Conservation (phyloP, 345 rosid genomes). For the Viola odorata region DNA sequence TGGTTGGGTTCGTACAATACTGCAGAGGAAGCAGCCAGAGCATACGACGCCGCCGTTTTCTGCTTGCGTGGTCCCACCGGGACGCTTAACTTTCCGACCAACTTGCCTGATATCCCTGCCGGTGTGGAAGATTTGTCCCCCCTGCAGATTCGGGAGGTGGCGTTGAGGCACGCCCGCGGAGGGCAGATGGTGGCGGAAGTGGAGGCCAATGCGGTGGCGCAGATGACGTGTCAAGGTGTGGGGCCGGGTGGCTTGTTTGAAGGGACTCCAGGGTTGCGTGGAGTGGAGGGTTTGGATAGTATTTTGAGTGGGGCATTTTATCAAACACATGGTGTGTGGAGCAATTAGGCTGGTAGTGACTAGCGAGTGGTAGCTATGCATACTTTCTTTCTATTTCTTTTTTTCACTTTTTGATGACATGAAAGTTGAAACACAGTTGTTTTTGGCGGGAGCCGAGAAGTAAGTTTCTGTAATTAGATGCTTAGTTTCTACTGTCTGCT, state of each 20-base stretch:
- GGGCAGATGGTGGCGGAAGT: background rate
- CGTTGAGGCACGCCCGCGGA: conserved; percentile 34
- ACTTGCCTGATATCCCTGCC: conserved; percentile 30
- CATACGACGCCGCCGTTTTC: conserved; percentile 57
- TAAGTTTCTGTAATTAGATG: too few species aligned
- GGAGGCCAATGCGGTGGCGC: background rate
- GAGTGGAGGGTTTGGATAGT: background rate
- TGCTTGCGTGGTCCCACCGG: conserved; percentile 48
- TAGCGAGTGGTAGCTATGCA: background rate
- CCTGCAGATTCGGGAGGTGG: conserved; percentile 36
- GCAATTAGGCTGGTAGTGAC: background rate
- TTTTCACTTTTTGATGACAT: too few species aligned
- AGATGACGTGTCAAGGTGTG: background rate
- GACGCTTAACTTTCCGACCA: conserved; percentile 41
- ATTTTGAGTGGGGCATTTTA: conserved; percentile 16
- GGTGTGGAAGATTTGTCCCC: conserved; percentile 19
- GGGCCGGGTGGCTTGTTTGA: background rate
- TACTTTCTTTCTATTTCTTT: background rate
- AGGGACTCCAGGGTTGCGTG: background rate
- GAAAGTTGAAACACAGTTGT: too few species aligned
- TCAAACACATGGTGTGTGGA: conserved; percentile 34
- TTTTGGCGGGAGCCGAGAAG: too few species aligned
- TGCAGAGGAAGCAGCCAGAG: conserved; percentile 59
- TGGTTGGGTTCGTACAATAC: conserved; percentile 64
- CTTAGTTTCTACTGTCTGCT: too few species aligned